phyloP scores from a whole-genome alignment of 257 asterid genomes.

The Solanum peruvianum region DNA sequence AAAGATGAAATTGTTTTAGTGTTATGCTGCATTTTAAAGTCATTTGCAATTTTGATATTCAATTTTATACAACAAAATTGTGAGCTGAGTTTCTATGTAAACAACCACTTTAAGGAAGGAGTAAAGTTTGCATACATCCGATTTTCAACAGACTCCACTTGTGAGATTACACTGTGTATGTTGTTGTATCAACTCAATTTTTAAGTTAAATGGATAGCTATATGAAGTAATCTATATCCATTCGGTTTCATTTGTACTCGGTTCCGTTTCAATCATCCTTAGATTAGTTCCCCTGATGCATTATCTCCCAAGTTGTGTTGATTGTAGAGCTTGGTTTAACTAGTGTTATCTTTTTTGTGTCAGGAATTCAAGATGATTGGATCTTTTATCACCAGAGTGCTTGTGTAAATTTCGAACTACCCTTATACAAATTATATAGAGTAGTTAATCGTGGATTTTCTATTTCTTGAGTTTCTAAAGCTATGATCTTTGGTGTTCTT shows the following conservation, averaged over 20 bases:
- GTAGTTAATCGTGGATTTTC: background rate
- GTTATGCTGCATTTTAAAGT: background rate
- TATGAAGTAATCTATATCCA: background rate
- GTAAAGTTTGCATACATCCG: background rate
- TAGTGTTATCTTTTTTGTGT: constrained; percentile 6
- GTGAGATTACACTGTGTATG: background rate
- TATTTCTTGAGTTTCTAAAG: background rate
- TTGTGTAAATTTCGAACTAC: constrained; percentile 36
- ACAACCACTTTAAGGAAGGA: background rate
- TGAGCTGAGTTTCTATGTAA: background rate
- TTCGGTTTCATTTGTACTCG: background rate
- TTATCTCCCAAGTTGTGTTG: background rate
- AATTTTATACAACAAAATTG: background rate
- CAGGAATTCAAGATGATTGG: constrained; percentile 87
- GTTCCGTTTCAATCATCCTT: background rate
- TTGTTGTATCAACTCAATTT: background rate
- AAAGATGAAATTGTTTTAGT: background rate
- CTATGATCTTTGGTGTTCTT: background rate
- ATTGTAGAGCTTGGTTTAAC: background rate
- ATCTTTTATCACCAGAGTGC: constrained; percentile 69
- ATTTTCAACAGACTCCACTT: background rate
- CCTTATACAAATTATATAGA: background rate
- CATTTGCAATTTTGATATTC: background rate
- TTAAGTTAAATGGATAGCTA: background rate
- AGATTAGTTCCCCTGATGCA: background rate